Base-by-base conservation (phyloP, 768 basidiomycete species). In the Termitomyces sp. region DNA sequence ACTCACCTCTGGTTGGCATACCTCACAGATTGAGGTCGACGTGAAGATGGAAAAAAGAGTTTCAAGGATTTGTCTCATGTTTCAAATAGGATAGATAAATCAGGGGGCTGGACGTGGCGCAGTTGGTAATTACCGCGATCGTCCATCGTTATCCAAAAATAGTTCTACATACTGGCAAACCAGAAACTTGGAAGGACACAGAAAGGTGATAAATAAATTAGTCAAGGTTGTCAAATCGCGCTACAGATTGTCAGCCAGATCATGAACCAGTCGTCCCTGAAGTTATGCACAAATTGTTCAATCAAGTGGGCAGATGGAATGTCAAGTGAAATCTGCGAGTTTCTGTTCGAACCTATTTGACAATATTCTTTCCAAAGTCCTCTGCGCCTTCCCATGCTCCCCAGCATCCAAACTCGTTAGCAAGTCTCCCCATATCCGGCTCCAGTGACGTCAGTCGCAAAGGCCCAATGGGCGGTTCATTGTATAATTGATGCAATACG, bases 401-500 rank as follows among this genome's bases (percentile, higher is more conserved):
- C 77, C 76, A 80, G 53, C 71, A 75, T 6, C 69, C 74, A 57
- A 78, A 79, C 49, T 74, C 73, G 52, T 80, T 80, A 16, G 71
- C 68, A 7, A 79, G 68, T 53, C 71, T 68, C 0, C 67, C 71
- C 54, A 77, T 75, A 43, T 73, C 67, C 34, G 54, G 54, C 4
- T 67, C 64, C 11, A 80, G 62, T 5, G 69, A 60, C 1, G 74
- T 75, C 54, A 61, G 58, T 27, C 66, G 59, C 34, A 80, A 59
- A 3, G 75, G 77, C 1, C 77, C 78, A 5, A 77, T 45, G 1
- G 77, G 77, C 16, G 71, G 61, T 17, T 65, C 52, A 25, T 65
- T 64, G 58, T 80, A 79, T 19, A 79, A 56, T 43, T 67, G 65
- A 11, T 65, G 52, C 7, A 79, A 56, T 25, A 72, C 58, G 19